These are phyloP conservation scores for Apodospora peruviana DNA, from an alignment of 495 filamentous ascomycete species.

Conservation along the genomic window DNA sequence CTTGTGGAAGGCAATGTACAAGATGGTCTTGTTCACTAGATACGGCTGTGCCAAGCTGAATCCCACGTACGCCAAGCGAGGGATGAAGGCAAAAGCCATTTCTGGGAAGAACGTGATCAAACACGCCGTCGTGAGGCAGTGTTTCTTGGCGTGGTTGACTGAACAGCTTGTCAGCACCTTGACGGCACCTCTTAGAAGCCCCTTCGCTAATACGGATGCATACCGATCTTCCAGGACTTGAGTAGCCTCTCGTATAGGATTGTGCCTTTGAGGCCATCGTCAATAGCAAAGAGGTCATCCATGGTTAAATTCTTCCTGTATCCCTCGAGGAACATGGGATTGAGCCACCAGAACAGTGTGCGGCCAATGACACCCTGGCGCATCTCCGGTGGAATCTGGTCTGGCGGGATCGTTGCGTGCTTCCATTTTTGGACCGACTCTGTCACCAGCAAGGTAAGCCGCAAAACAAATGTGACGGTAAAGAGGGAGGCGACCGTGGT, in stretches of 20 bases:
- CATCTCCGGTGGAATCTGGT: constrained; percentile 15
- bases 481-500: constrained; percentile 4
- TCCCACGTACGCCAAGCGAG: constrained; percentile 41
- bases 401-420: constrained; percentile 34
- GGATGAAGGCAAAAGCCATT: constrained; percentile 8
- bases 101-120: constrained; percentile 9
- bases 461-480: constrained; percentile 13
- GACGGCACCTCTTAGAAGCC: not conserved
- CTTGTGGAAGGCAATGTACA: constrained; percentile 20
- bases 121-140: constrained; percentile 10
- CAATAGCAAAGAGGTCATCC: constrained; percentile 30
- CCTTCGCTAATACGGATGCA: not conserved
- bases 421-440: constrained; percentile 47
- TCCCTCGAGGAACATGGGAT: constrained; percentile 44
- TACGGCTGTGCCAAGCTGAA: constrained; percentile 60
- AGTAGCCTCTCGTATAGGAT: constrained; percentile 2
- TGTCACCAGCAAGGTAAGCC: constrained; percentile 32
- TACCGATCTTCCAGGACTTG: constrained; percentile 8
- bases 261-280: constrained; percentile 13
- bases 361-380: constrained; percentile 21
- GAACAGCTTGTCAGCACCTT: not conserved
- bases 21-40: constrained; percentile 36
- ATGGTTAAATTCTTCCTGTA: constrained; percentile 36
- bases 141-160: constrained; percentile 10
- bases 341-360: constrained; percentile 56